These are phyloP conservation scores for Polyporus arcularius DNA, from an alignment of 768 basidiomycete genomes.

Conservation along the genomic window DNA sequence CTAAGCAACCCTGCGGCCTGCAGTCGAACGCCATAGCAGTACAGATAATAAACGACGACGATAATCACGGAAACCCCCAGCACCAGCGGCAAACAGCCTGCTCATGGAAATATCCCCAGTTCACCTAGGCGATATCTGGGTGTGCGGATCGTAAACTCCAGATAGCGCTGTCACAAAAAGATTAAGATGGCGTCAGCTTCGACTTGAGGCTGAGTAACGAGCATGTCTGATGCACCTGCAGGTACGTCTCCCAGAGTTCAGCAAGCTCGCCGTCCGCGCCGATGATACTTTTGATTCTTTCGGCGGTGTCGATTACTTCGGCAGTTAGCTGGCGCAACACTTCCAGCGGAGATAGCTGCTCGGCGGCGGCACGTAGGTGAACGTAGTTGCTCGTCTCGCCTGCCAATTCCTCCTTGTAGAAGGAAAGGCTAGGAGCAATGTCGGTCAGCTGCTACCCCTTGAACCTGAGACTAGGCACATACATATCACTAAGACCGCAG, in stretches of 20 bases:
- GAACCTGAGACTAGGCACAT: neutral
- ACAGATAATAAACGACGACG: too few species aligned
- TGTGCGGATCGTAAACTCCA: conserved; percentile 13
- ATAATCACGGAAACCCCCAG: too few species aligned
- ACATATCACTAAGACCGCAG: conserved; percentile 10
- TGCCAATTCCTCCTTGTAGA: conserved; percentile 24
- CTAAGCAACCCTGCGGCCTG: too few species aligned
- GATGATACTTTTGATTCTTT: conserved; percentile 5
- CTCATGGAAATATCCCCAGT: conserved; percentile 3
- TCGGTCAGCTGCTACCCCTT: neutral
- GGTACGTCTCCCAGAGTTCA: conserved; percentile 12
- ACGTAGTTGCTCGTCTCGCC: conserved; percentile 23
- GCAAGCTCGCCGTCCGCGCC: conserved; percentile 2
- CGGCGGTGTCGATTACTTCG: conserved; percentile 17
- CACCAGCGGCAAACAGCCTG: too few species aligned
- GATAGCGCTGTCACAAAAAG: neutral
- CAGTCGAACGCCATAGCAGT: too few species aligned
- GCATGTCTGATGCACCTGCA: neutral
- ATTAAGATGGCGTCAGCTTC: neutral
- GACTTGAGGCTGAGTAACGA: too few species aligned
- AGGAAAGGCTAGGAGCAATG: conserved; percentile 10
- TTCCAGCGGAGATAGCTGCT: conserved; percentile 5
- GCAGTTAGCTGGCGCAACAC: conserved; percentile 13
- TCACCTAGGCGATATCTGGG: conserved; percentile 13
- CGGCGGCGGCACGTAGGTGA: conserved; percentile 16